phyloP scores from a whole-genome alignment of 2,329 filamentous ascomycete species.

The Geosmithia flava region DNA sequence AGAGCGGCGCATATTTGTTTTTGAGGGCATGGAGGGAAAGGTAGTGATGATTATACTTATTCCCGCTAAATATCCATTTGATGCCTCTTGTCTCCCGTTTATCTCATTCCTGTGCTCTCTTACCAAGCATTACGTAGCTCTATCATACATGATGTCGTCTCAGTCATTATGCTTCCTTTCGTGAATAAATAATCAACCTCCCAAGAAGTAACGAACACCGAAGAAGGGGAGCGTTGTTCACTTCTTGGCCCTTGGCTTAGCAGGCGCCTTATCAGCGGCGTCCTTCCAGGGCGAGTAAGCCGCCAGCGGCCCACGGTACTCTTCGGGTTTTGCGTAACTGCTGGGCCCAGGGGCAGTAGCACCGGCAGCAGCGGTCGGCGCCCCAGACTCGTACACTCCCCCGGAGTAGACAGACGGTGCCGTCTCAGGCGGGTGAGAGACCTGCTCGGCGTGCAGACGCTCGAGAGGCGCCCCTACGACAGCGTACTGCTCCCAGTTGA shows the following conservation, averaged over 20 bases:
- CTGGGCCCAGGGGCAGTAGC: conserved; percentile 6
- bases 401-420: conserved; percentile 30
- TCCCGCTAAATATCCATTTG: too few species aligned
- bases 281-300: conserved; percentile 44
- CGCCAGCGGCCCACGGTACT: conserved; percentile 38
- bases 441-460: conserved; percentile 72
- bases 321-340: conserved; percentile 28
- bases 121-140: background rate
- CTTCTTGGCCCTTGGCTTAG: conserved; percentile 1
- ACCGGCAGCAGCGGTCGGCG: background rate
- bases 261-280: conserved; percentile 19
- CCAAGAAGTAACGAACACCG: background rate
- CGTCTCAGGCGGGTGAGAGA: conserved; percentile 47
- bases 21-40: too few species aligned
- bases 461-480: conserved; percentile 72
- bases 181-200: background rate
- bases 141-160: background rate
- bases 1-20: too few species aligned
- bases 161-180: background rate
- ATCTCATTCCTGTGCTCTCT: background rate
- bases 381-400: conserved; percentile 37
- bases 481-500: conserved; percentile 93
- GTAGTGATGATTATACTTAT: too few species aligned
- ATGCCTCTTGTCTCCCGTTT: too few species aligned
- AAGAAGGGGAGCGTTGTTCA: background rate